Base-by-base conservation (phyloP, 176 grass and related monocot species). In the Thinopyrum elongatum region DNA sequence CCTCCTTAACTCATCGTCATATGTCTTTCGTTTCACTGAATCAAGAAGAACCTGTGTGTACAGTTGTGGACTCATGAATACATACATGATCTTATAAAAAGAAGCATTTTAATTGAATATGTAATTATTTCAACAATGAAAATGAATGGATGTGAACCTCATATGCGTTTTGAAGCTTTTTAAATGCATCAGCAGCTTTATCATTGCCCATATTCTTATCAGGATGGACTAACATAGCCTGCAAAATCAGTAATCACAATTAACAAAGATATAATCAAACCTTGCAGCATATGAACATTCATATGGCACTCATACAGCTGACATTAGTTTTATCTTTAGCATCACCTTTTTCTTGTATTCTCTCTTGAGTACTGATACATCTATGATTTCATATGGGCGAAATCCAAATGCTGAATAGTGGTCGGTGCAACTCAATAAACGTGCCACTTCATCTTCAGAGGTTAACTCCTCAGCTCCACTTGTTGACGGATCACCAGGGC, bases 191-290 rank as follows among this genome's bases (percentile, higher is more conserved):
- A 28, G 94, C 94, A 85, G 97, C 94, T 93, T 95, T 94, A 88
- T 99, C 94, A 83, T 99, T 99, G 61, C 94, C 92, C 90, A 99
- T 95, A 78, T 99, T 99, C 88, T 99, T 99, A 87, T 99, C 97
- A 80, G 97, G 97, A 81, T 99, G 97, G 69, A 99, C 97, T 84
- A 99, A 86, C 97, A 99, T 99, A 92, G 97, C 97, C 97, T 99
- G 88, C 28, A 92, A 80, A 89, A 95, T 82, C 76, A 94, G 11
- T 76, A 80, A 80, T 81, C 70, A 84, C 6, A 19, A 60, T 81
- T 60, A 87, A 81, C 29, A 91, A 77, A 62, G 4, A 68, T 62
- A 83, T 44, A 28, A 5, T 49, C 35, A n/a, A 79, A 28, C 65
- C 62, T 83, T 64, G 28, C 62, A 87, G 49, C 63, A 74, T 9